phyloP scores from a whole-genome alignment of 345 rosid genomes.

The Acer negundo region DNA sequence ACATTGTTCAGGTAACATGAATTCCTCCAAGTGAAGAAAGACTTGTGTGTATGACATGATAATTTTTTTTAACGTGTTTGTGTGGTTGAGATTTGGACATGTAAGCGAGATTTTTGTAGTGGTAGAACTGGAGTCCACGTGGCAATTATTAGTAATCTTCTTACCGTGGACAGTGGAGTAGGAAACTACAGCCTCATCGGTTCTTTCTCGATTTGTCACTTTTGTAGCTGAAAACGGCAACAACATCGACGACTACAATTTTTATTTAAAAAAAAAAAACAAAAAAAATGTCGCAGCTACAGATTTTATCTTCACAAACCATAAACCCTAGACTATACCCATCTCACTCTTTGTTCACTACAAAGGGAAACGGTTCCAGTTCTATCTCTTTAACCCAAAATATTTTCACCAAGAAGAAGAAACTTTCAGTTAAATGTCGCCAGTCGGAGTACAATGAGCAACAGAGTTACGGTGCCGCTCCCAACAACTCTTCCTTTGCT shows the following conservation, averaged over 20 bases:
- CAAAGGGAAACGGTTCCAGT: constrained; percentile 8
- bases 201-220: neutral
- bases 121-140: neutral
- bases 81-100: constrained; percentile 8
- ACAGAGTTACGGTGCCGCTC: constrained; percentile 28
- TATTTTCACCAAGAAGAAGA: constrained; percentile 23
- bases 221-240: neutral
- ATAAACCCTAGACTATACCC: constrained; percentile 27
- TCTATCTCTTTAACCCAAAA: constrained; percentile 26
- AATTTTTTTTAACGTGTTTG: neutral
- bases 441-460: constrained; percentile 60
- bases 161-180: constrained; percentile 8
- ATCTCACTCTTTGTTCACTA: constrained; percentile 19
- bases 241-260: neutral
- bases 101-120: neutral
- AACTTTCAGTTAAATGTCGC: constrained; percentile 52
- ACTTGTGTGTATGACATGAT: neutral
- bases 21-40: neutral
- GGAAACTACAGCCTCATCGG: constrained; percentile 8
- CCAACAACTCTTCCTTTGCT: constrained; percentile 34
- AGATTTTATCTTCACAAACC: constrained; percentile 32
- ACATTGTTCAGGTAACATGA: neutral
- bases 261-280: neutral
- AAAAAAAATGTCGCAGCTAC: constrained; percentile 41
- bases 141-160: neutral